Conservation (phyloP, 1,284 basidiomycete species). For the Fistulinella cinereoalba region DNA sequence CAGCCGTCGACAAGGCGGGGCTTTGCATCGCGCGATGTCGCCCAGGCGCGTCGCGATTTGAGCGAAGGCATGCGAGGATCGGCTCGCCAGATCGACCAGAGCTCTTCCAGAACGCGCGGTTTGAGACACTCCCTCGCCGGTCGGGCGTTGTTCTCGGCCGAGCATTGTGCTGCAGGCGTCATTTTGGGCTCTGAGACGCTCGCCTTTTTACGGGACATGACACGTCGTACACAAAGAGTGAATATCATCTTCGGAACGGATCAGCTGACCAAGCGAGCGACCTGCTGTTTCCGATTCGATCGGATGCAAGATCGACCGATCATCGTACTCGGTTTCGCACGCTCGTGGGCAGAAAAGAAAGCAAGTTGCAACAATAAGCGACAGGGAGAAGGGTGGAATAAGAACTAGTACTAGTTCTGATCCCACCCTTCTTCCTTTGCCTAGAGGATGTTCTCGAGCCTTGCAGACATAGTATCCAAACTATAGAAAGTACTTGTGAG, state of each 20-base stretch:
- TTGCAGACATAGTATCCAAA: too few species aligned
- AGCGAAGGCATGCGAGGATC: conserved; percentile 31
- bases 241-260: background rate
- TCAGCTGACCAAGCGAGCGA: conserved; percentile 22
- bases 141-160: background rate
- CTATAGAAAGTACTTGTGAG: too few species aligned
- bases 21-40: conserved; percentile 21
- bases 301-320: too few species aligned
- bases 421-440: too few species aligned
- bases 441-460: too few species aligned
- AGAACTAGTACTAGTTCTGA: too few species aligned
- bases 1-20: conserved; percentile 22
- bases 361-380: too few species aligned
- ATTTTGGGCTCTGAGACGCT: background rate
- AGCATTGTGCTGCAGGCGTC: background rate
- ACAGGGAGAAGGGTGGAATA: too few species aligned
- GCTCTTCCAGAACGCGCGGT: conserved; percentile 19
- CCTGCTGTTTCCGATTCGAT: too few species aligned
- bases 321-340: too few species aligned
- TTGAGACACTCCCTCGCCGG: conserved; percentile 15
- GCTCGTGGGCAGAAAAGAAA: too few species aligned
- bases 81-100: conserved; percentile 30
- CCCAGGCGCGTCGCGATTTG: conserved; percentile 27
- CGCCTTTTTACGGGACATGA: conserved; percentile 16
- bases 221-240: background rate